Percentiles rank a stretch among this genome's conserved stretches.
phyloP scores from a whole-genome alignment of 176 grass and related monocot species.

The Chrysopogon serrulatus region DNA sequence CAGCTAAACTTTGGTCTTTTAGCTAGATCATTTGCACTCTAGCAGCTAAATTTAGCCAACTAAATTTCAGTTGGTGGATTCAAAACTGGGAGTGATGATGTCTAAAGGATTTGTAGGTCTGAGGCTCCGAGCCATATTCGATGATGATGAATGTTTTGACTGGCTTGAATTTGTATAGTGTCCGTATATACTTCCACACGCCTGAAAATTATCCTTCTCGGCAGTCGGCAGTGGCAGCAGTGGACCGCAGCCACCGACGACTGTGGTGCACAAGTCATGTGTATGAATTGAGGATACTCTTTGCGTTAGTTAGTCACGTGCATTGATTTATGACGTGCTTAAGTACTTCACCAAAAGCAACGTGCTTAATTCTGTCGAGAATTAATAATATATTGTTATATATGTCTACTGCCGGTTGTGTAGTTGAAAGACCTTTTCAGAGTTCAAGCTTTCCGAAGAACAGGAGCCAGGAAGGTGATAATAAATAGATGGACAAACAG shows the following conservation, averaged over 20 bases:
- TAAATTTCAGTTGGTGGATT: too few relatives aligned
- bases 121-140: too few relatives aligned
- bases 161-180: too few relatives aligned
- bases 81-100: too few relatives aligned
- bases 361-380: not conserved
- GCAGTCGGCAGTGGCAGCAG: too few relatives aligned
- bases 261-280: not conserved
- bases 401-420: not conserved
- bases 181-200: not conserved
- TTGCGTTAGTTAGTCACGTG: not conserved
- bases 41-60: too few relatives aligned
- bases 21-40: too few relatives aligned
- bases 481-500: not conserved
- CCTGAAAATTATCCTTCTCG: not conserved
- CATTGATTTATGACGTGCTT: not conserved
- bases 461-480: not conserved
- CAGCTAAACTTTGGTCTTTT: too few relatives aligned
- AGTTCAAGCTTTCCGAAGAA: constrained; percentile 5
- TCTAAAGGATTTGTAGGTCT: too few relatives aligned
- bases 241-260: not conserved
- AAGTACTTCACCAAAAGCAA: not conserved
- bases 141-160: too few relatives aligned
- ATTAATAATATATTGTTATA: not conserved
- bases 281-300: too few relatives aligned
- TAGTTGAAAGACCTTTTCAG: not conserved